Percentiles rank a stretch among this genome's conserved stretches.
These are phyloP conservation scores for Hawksworthiomyces lignivorus DNA, from an alignment of 2,329 filamentous ascomycete genomes.

Conservation along the genomic window DNA sequence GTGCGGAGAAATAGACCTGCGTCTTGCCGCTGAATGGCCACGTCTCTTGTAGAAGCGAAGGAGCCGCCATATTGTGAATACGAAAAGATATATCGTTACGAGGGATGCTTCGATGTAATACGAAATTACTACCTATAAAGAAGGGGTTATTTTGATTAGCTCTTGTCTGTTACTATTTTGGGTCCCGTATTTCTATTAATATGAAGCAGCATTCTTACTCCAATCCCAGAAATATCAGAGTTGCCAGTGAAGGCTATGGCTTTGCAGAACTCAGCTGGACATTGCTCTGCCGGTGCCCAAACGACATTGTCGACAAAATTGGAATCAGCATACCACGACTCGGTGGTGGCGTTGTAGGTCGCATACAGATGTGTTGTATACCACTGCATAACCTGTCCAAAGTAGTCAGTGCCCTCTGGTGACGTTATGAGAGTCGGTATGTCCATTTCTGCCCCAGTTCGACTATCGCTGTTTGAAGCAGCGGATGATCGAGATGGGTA, in stretches of 20 bases:
- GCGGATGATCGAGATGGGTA: no score
- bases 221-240: slow-evolving; percentile 17
- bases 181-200: no score
- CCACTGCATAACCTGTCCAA: slow-evolving; percentile 8
- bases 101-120: slow-evolving; percentile 16
- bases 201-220: no score
- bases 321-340: slow-evolving; percentile 1
- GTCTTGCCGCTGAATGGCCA: no score
- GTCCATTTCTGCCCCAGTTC: background rate
- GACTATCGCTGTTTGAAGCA: background rate
- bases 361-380: background rate
- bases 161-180: no score
- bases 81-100: slow-evolving; percentile 12
- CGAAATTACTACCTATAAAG: no score
- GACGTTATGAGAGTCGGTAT: background rate
- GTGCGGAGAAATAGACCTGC: no score
- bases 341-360: slow-evolving; percentile 4
- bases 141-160: no score
- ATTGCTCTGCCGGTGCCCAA: slow-evolving; percentile 5
- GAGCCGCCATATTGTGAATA: slow-evolving; percentile 10
- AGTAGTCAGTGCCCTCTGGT: slow-evolving; percentile 1
- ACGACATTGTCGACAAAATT: slow-evolving; percentile 9
- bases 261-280: slow-evolving; percentile 14
- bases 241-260: slow-evolving; percentile 16
- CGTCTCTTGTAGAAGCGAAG: background rate